phyloP scores from a whole-genome alignment of 176 grass and related monocot genomes.

The Musa beccarii region DNA sequence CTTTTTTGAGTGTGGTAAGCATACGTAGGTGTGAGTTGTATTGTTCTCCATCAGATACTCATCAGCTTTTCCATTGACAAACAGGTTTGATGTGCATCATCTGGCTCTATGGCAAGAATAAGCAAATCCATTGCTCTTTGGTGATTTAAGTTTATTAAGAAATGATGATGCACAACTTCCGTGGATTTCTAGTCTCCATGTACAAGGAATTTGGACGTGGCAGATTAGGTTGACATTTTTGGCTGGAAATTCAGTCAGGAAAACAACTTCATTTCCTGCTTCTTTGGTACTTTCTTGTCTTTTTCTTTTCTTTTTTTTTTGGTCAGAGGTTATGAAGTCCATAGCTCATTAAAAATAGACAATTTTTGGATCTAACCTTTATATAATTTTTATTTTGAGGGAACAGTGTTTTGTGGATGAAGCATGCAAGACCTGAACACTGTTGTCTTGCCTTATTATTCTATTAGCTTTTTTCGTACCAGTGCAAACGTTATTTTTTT shows the following conservation, averaged over 20 bases:
- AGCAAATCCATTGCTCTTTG: background rate
- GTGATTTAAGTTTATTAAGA: too few relatives aligned
- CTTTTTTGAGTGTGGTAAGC: background rate
- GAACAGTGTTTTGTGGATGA: too few relatives aligned
- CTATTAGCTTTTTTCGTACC: too few relatives aligned
- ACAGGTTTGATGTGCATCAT: background rate
- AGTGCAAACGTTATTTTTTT: too few relatives aligned
- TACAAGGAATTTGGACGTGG: background rate
- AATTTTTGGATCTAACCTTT: background rate
- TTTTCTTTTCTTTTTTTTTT: too few relatives aligned
- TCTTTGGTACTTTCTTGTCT: too few relatives aligned
- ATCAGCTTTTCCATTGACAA: background rate
- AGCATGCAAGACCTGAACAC: too few relatives aligned
- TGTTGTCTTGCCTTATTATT: too few relatives aligned
- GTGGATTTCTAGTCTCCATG: too few relatives aligned
- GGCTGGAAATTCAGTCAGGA: background rate
- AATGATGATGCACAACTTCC: too few relatives aligned
- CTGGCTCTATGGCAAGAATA: background rate
- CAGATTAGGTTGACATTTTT: background rate
- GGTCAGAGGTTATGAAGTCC: too few relatives aligned
- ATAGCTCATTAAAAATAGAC: too few relatives aligned
- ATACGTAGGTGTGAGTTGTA: background rate
- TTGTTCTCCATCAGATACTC: background rate
- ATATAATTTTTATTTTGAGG: background rate
- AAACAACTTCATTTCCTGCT: background rate